phyloP scores from a whole-genome alignment of 2,329 filamentous ascomycete species.

The Trichocomaceae sp. region DNA sequence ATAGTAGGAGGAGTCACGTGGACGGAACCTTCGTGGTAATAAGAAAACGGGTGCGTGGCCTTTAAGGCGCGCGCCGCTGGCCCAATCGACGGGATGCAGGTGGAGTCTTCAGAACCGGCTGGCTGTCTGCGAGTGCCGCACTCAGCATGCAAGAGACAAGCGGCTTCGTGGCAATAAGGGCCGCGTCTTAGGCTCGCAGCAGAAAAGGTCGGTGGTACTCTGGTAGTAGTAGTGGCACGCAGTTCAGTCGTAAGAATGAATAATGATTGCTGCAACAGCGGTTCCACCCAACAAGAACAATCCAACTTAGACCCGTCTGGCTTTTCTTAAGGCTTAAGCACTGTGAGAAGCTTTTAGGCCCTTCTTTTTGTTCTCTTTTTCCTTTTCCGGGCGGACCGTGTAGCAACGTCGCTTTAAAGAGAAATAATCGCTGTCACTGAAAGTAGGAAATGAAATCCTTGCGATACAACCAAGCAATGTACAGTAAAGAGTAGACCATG shows the following conservation, averaged over 20 bases:
- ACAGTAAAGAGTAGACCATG: conserved; percentile 3
- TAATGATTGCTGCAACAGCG: neutral
- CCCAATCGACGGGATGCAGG: conserved; percentile 6
- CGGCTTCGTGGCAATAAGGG: conserved; percentile 13
- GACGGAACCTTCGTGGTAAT: conserved; percentile 11
- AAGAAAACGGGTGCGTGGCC: conserved; percentile 2
- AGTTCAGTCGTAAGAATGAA: conserved; percentile 3
- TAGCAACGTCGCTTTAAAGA: neutral
- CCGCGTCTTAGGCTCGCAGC: neutral
- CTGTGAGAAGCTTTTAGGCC: neutral
- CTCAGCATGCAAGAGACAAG: neutral
- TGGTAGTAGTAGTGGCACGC: too few relatives aligned
- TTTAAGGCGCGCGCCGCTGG: conserved; percentile 2
- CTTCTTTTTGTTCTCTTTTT: neutral
- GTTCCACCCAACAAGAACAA: neutral
- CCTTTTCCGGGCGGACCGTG: neutral
- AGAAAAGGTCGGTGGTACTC: too few relatives aligned
- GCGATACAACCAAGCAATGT: conserved; percentile 10
- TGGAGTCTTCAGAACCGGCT: conserved; percentile 9
- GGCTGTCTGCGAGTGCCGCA: neutral
- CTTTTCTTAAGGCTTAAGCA: neutral
- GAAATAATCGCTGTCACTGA: neutral
- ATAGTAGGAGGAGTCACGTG: conserved; percentile 9
- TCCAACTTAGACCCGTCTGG: neutral
- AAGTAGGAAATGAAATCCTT: neutral